phyloP scores from a whole-genome alignment of 352 stramenopile genomes.

The Thalassiosira delicatula region DNA sequence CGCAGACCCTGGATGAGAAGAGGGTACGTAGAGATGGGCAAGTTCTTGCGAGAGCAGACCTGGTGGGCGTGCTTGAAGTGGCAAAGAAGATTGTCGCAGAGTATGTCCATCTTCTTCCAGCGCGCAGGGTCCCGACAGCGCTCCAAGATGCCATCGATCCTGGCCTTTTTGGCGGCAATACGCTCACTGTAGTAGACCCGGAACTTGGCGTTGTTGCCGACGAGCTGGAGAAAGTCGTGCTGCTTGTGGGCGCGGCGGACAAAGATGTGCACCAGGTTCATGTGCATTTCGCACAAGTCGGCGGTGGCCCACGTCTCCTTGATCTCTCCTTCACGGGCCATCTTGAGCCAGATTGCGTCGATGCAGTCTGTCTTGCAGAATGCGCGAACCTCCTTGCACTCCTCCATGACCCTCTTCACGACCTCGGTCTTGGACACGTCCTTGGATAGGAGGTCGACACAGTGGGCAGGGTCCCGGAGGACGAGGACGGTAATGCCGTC shows the following conservation, averaged over 20 bases:
- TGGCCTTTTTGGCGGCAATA: not conserved
- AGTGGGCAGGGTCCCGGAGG: slow-evolving; percentile 12
- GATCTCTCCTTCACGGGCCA: not conserved
- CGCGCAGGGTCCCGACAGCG: not conserved
- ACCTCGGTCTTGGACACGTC: not conserved
- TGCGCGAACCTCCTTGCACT: not conserved
- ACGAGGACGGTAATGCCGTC: not conserved
- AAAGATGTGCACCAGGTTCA: slow-evolving; percentile 6
- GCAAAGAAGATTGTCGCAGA: not conserved
- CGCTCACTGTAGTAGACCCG: not conserved
- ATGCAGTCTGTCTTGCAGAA: slow-evolving; percentile 22
- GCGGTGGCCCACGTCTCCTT: not conserved
- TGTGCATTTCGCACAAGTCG: not conserved
- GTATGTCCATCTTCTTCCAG: not conserved
- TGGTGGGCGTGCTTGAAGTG: not conserved
- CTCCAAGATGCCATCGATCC: not conserved
- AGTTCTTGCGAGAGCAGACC: not conserved
- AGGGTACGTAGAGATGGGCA: not conserved
- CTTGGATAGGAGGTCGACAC: slow-evolving; percentile 19
- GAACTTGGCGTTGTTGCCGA: not conserved
- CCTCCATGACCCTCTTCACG: not conserved
- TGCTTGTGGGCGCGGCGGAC: not conserved
- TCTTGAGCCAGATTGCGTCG: not conserved
- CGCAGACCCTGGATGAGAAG: slow-evolving; percentile 8
- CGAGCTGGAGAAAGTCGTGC: not conserved